These are phyloP conservation scores for Diddensiella transvaalensis DNA, from an alignment of 805 yeast genomes.

Conservation along the genomic window DNA sequence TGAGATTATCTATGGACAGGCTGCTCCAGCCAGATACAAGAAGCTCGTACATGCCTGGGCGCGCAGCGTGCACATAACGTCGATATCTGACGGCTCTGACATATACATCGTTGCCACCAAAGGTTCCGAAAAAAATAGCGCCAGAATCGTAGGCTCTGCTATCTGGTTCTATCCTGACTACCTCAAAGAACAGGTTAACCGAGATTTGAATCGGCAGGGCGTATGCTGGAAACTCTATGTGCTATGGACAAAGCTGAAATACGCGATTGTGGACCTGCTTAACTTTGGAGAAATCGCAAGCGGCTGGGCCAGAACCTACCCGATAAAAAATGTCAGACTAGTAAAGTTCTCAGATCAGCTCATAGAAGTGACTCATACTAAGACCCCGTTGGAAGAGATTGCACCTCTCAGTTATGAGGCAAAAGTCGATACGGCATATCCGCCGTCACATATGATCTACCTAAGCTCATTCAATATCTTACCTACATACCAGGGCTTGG, in stretches of 20 bases:
- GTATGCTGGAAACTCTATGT: not conserved
- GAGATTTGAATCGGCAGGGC: not conserved
- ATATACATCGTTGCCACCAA: not conserved
- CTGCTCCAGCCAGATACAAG: not conserved
- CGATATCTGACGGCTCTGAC: not conserved
- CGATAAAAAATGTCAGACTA: not conserved
- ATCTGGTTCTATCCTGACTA: not conserved
- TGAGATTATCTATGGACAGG: not conserved
- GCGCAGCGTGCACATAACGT: not conserved
- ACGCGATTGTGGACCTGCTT: not conserved
- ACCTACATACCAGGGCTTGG: not conserved
- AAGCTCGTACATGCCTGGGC: not conserved
- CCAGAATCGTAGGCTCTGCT: not conserved
- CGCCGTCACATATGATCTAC: not conserved
- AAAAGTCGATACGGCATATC: not conserved
- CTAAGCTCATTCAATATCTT: not conserved
- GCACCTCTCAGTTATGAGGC: not conserved
- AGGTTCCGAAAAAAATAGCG: not conserved
- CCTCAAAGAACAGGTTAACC: not conserved
- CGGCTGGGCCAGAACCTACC: not conserved
- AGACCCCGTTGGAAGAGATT: not conserved
- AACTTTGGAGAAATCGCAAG: not conserved
- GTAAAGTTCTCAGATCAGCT: not conserved
- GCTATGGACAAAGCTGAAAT: slow-evolving; percentile 1
- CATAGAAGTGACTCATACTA: not conserved